Percentiles rank a stretch among this genome's conserved stretches.
These are phyloP conservation scores for Nemania bipapillata DNA, from an alignment of 2,329 filamentous ascomycete species.

Conservation along the genomic window DNA sequence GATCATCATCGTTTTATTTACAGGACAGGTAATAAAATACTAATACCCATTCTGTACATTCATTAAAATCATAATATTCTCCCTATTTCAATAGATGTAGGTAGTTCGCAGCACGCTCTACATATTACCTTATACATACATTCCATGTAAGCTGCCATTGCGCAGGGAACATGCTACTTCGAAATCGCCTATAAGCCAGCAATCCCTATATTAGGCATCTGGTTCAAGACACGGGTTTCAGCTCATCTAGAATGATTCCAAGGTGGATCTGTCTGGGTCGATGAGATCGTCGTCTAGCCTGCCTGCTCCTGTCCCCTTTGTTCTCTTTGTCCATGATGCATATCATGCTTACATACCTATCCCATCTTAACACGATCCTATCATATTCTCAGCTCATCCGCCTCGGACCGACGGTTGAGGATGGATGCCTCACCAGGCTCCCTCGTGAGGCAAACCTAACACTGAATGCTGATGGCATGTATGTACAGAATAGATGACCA, in stretches of 20 bases:
- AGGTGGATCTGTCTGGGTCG: conserved; percentile 14
- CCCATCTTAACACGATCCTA: too few species aligned
- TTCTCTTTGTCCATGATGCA: conserved; percentile 6
- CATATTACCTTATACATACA: neutral
- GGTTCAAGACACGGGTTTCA: conserved; percentile 17
- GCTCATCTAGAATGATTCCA: conserved; percentile 5
- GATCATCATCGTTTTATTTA: conserved; percentile 31
- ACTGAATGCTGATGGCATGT: conserved; percentile 1
- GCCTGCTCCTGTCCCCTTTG: neutral
- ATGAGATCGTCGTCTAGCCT: conserved; percentile 19
- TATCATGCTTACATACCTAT: neutral
- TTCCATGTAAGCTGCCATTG: neutral
- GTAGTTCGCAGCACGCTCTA: too few species aligned
- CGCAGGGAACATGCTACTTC: neutral
- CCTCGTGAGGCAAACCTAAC: conserved; percentile 15
- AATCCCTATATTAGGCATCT: neutral
- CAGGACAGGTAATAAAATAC: neutral
- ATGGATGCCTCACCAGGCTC: conserved; percentile 16
- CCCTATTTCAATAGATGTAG: neutral
- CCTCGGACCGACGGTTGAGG: conserved; percentile 18
- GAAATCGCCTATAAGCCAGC: neutral
- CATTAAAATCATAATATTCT: neutral
- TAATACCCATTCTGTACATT: conserved; percentile 4
- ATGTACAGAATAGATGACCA: neutral
- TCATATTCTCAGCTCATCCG: too few species aligned